Base-by-base conservation (phyloP, 169 alveolate genomes). In the Fabrea salina region DNA sequence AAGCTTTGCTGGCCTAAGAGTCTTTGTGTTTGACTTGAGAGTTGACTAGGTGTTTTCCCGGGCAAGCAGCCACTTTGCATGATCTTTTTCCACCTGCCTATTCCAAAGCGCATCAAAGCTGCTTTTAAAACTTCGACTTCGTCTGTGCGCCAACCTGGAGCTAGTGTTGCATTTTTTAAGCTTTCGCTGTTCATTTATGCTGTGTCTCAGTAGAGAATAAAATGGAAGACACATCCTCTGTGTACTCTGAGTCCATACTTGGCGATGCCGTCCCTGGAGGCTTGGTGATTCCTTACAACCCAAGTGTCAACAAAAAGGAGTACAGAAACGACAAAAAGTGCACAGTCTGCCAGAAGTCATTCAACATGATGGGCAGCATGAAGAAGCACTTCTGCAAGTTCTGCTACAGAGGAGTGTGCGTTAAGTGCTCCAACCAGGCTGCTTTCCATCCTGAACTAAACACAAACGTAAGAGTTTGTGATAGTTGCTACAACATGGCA, bases 61-160 rank as follows among this genome's bases (percentile, higher is more conserved):
- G 93, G 93, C 39, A 88, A 53, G 47, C 90, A 84, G 1, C 84
- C 89, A 51, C 88, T 81, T 39, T 83, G 53, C 76, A 82, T 83
- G 19, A 89, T 85, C 27, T 70, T 78, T 33, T 58, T 86, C 92
- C 94, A 89, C 70, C 82, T 85, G 7, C 94, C 94, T 30, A 89
- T 78, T 8, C 94, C 94, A 27, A 80, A 86, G 71, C 83, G 80
- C 89, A 82, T 82, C 6, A 89, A 80, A 51, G 91, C 91, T 35
- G 68, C 70, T 49, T 85, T 89, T 25, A 89, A 80, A 41, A 89
- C 83, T 53, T 89, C 89, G 5, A 85, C 91, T 59, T 89, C 94
- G 51, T 89, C 86, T 51, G 58, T 41, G 2, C 86, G 79, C 94
- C 94, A 88, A 5, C 93, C 93, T 35, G 93, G 93, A 13, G 93